These are phyloP conservation scores for Coemansia sp. DNA, from an alignment of 192 early-diverging fungal genomes.

Conservation along the genomic window DNA sequence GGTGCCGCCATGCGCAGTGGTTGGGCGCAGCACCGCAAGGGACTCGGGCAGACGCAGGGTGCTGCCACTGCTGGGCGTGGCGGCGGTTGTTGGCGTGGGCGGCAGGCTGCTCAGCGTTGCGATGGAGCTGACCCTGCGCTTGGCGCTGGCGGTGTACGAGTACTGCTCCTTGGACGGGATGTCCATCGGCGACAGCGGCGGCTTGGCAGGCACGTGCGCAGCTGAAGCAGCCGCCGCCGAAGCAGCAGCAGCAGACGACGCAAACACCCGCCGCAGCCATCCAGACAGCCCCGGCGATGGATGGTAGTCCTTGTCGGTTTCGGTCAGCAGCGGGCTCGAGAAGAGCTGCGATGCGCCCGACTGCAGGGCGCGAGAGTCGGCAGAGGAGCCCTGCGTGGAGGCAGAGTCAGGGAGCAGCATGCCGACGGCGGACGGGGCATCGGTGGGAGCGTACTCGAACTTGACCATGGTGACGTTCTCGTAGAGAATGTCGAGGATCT, in stretches of 20 bases:
- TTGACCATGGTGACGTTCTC: constrained; percentile 53
- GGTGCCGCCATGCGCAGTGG: constrained; percentile 28
- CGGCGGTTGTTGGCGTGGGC: not conserved
- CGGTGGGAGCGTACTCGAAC: constrained; percentile 48
- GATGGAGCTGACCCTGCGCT: constrained; percentile 25
- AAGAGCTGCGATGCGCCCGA: not conserved
- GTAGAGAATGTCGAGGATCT: constrained; percentile 70
- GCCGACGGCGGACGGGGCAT: not conserved
- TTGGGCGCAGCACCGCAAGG: constrained; percentile 22
- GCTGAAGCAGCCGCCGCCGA: no score
- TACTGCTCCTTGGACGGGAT: constrained; percentile 49
- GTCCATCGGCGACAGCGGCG: constrained; percentile 34
- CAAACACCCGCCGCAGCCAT: constrained; percentile 50
- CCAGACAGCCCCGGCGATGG: constrained; percentile 37
- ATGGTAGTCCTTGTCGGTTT: constrained; percentile 7
- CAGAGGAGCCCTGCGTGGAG: not conserved
- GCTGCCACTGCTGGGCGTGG: not conserved
- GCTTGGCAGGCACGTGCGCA: not conserved
- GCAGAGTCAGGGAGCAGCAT: not conserved
- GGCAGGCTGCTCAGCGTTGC: constrained; percentile 10
- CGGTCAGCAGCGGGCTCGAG: constrained; percentile 2
- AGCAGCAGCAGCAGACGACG: constrained; percentile 22
- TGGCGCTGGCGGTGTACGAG: constrained; percentile 36
- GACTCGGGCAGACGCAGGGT: constrained; percentile 2
- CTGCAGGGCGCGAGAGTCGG: not conserved